Percentiles rank a stretch among this genome's conserved stretches.
phyloP scores from a whole-genome alignment of 1,284 basidiomycete genomes.

The Fistulinella cinereoalba region DNA sequence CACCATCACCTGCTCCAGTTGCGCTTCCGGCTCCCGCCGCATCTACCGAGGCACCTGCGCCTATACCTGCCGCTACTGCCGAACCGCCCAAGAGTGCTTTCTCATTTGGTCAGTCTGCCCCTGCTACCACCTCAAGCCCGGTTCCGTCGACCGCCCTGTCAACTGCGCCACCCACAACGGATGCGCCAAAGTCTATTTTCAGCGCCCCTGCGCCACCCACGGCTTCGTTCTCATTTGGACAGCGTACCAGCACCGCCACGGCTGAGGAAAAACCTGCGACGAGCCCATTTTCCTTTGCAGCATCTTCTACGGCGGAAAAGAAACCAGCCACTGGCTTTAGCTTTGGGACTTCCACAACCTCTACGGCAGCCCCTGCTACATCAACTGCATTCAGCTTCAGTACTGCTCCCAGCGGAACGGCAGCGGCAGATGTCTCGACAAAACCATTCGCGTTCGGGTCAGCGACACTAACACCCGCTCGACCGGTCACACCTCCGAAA shows the following conservation, averaged over 20 bases:
- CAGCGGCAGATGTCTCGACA: constrained; percentile 27
- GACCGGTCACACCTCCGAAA: constrained; percentile 56
- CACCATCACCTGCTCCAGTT: not conserved
- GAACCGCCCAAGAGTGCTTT: constrained; percentile 29
- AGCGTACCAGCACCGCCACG: constrained; percentile 17
- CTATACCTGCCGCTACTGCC: not conserved
- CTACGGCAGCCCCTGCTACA: constrained; percentile 23
- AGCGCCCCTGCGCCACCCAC: constrained; percentile 19
- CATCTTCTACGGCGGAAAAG: constrained; percentile 26
- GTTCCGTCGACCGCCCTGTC: constrained; percentile 6
- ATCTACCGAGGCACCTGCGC: not conserved
- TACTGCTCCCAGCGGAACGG: constrained; percentile 23
- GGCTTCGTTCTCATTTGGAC: constrained; percentile 31
- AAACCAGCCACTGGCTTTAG: constrained; percentile 25
- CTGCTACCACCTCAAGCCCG: constrained; percentile 9
- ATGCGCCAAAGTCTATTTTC: constrained; percentile 29
- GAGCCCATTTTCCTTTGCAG: constrained; percentile 30
- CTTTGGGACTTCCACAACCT: constrained; percentile 31
- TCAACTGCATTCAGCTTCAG: constrained; percentile 34
- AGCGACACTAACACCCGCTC: constrained; percentile 15
- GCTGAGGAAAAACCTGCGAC: constrained; percentile 23
- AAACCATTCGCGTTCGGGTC: constrained; percentile 35
- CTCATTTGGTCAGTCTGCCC: constrained; percentile 22
- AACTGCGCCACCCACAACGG: constrained; percentile 2
- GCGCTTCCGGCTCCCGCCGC: constrained; percentile 2